A percentile compares a stretch with the other conserved stretches of the same genome.
These are phyloP conservation scores for Talaromyces marneffei DNA, from an alignment of 2,329 filamentous ascomycete species.

Conservation along the genomic window DNA sequence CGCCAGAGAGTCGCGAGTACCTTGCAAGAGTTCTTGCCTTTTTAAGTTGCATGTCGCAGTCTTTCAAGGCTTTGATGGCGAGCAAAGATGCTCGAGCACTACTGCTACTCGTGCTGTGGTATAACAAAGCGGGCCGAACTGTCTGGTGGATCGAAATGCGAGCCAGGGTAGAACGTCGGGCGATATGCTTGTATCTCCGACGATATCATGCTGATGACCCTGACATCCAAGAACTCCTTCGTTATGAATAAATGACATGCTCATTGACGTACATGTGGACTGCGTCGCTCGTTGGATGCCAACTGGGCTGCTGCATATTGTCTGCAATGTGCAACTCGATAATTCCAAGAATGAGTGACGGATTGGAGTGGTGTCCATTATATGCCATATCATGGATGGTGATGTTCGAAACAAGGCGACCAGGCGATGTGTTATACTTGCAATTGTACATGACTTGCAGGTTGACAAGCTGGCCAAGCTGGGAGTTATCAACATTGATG, in stretches of 20 bases:
- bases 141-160: conserved; percentile 44
- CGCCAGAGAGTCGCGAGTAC: conserved; percentile 22
- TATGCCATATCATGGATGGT: too few species aligned
- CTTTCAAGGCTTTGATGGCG: conserved; percentile 30
- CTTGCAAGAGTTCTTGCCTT: conserved; percentile 27
- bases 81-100: conserved; percentile 36
- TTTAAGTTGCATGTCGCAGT: conserved; percentile 27
- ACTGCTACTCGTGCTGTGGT: conserved; percentile 41
- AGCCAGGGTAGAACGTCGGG: conserved; percentile 38
- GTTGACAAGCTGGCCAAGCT: too few species aligned
- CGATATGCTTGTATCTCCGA: conserved; percentile 38
- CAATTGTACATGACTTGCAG: too few species aligned
- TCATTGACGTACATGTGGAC: background rate
- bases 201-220: conserved; percentile 25
- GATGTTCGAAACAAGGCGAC: too few species aligned
- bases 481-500: too few species aligned
- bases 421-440: too few species aligned
- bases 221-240: background rate
- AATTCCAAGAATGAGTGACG: too few species aligned
- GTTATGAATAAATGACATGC: background rate
- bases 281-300: too few species aligned
- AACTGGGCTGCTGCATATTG: too few species aligned
- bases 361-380: too few species aligned
- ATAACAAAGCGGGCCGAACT: conserved; percentile 34
- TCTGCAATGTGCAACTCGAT: too few species aligned